Conservation (phyloP, 805 yeast genomes). For the Wickerhamomyces xylosicus region DNA sequence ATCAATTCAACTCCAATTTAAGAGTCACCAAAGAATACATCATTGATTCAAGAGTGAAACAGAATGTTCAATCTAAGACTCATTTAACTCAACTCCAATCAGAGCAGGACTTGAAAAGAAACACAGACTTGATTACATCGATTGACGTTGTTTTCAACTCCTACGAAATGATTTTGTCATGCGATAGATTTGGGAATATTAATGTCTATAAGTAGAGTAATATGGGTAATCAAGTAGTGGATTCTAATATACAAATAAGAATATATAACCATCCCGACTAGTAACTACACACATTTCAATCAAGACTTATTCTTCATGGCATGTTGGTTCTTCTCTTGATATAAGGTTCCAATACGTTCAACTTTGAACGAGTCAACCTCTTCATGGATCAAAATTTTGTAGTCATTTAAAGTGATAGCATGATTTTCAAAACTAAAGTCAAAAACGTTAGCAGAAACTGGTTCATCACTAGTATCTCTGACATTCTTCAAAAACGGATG, state of each 20-base stretch:
- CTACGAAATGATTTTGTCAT: conserved; percentile 51
- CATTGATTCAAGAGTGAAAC: conserved; percentile 8
- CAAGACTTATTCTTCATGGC: not conserved
- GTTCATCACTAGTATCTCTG: conserved; percentile 47
- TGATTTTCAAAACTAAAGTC: conserved; percentile 58
- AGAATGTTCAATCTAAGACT: conserved; percentile 14
- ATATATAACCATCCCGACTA: too few relatives aligned
- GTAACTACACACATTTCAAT: not conserved
- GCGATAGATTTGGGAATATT: conserved; percentile 56
- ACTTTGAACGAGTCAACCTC: conserved; percentile 44
- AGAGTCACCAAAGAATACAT: conserved; percentile 22
- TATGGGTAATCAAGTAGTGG: too few relatives aligned
- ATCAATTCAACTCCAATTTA: conserved; percentile 29
- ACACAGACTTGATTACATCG: conserved; percentile 41
- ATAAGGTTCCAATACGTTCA: conserved; percentile 16
- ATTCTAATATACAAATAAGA: too few relatives aligned
- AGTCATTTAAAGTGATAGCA: conserved; percentile 27
- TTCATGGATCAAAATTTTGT: conserved; percentile 36
- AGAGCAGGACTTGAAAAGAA: conserved; percentile 30
- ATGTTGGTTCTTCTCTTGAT: not conserved
- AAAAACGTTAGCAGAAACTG: conserved; percentile 36
- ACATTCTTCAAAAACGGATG: conserved; percentile 47
- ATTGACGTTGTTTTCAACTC: conserved; percentile 38
- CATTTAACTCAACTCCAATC: conserved; percentile 33
- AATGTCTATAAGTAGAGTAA: conserved; percentile 45